phyloP scores from a whole-genome alignment of 176 grass and related monocot species.

The Avena atlantica region DNA sequence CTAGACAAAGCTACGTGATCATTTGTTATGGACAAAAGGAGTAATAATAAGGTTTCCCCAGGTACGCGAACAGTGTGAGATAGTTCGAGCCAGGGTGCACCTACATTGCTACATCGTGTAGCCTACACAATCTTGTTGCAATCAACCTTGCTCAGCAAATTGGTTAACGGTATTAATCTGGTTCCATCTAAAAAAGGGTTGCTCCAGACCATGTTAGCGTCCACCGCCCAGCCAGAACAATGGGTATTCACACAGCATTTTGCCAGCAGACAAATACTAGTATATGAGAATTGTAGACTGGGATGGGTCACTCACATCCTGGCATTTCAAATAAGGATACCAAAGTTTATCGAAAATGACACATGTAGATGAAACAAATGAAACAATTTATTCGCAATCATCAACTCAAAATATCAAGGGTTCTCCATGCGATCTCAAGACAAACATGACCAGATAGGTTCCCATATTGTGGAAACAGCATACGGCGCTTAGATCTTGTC shows the following conservation, averaged over 20 bases:
- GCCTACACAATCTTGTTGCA: neutral
- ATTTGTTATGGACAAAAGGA: too few species aligned
- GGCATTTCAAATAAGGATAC: neutral
- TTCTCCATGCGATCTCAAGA: neutral
- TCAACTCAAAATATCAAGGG: conserved; percentile 8
- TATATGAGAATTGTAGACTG: neutral
- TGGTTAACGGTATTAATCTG: neutral
- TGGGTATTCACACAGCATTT: too few species aligned
- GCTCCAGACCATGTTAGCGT: too few species aligned
- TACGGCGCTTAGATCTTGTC: conserved; percentile 65
- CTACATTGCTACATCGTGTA: too few species aligned
- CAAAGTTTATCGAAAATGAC: neutral
- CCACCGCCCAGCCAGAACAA: too few species aligned
- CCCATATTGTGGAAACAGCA: neutral
- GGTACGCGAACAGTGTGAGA: too few species aligned
- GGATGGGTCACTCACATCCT: neutral
- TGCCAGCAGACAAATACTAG: too few species aligned
- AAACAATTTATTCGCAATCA: conserved; percentile 40
- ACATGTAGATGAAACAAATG: neutral
- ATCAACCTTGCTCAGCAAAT: neutral
- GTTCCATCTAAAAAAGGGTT: neutral
- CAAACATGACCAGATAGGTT: conserved; percentile 30
- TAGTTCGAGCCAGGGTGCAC: too few species aligned
- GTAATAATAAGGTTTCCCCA: too few species aligned
- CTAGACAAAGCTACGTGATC: too few species aligned